These are phyloP conservation scores for Jasminum sambac DNA, from an alignment of 257 asterid genomes.

Conservation along the genomic window DNA sequence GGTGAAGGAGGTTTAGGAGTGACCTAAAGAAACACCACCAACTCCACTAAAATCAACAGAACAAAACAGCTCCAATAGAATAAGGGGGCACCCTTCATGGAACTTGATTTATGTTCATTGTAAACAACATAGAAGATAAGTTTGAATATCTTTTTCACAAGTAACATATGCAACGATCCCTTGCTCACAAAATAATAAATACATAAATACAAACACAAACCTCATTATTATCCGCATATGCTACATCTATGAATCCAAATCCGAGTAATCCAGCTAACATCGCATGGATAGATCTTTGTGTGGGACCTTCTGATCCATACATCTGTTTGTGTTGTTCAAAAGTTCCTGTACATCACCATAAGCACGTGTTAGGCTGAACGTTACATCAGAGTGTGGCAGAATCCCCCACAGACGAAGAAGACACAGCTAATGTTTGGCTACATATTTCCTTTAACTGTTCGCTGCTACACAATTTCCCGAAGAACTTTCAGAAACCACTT, in stretches of 20 bases:
- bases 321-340: slow-evolving; percentile 27
- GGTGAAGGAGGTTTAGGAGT: slow-evolving; percentile 32
- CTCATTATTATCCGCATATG: slow-evolving; percentile 71
- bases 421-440: background rate
- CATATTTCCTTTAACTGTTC: no score
- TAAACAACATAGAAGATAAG: background rate
- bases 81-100: slow-evolving; percentile 8
- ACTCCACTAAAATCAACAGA: slow-evolving; percentile 17
- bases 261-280: slow-evolving; percentile 77
- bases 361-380: background rate
- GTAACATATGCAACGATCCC: background rate
- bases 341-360: slow-evolving; percentile 36
- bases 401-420: slow-evolving; percentile 8
- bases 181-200: background rate
- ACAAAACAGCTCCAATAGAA: slow-evolving; percentile 5
- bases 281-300: slow-evolving; percentile 31
- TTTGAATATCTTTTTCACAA: background rate
- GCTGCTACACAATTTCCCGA: no score
- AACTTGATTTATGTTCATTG: background rate
- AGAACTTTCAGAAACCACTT: no score
- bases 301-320: slow-evolving; percentile 21
- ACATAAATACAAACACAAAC: slow-evolving; percentile 31
- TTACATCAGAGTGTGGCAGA: background rate
- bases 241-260: slow-evolving; percentile 53
- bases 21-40: slow-evolving; percentile 45